Evolutionary conservation across 192 early-diverging fungal species (phyloP), one percentile per base, ranked within the genome.

Genomic region (Chytriomyces sp.): DNA sequence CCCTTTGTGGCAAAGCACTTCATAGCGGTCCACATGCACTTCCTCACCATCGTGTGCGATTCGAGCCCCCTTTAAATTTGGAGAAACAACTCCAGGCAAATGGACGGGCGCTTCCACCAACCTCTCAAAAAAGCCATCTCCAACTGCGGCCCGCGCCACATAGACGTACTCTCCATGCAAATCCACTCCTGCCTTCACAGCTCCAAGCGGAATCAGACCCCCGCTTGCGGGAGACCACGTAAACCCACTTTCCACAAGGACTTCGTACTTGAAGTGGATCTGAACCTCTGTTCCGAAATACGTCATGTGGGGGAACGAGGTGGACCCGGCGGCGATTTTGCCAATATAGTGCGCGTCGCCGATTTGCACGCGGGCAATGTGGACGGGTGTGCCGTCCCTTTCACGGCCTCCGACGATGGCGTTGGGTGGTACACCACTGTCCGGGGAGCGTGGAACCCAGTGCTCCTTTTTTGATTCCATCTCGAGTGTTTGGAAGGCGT

Each of bases 81-180:
- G 28, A 19, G 8, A 7, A 36, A 17, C 59, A 61, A 37, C 33
- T 25, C 33, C 33, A 7, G 26, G 26, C 28, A 61, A 37, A 22
- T 19, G 17, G 7, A 61, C 28, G 12, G 33, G 8, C 12, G 53
- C 7, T 36, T 56, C n/a, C 52, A 26, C 5, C 17, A 25, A 22
- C 53, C 36, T 28, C 53, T 69, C 66, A 49, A 49, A 14, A 49
- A 22, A 14, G 22, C 22, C 17, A 49, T 49, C 44, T 14, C 2
- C 17, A 49, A 49, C 14, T 22, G 22, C 14, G 28, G 19, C 36
- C 3, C 53, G 22, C 12, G 52, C 49, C 8, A 57, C 53, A 37
- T 54, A 53, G 53, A 69, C 55, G 32, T 34, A 33, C n/a, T 25
- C 31, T 52, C 66, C 66, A 26, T 69, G 53, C 32, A 37, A 26